Evolutionary conservation across 768 basidiomycete species (phyloP), one percentile per base, ranked within the genome.

Genomic region (Thelephora aurantiotincta): DNA sequence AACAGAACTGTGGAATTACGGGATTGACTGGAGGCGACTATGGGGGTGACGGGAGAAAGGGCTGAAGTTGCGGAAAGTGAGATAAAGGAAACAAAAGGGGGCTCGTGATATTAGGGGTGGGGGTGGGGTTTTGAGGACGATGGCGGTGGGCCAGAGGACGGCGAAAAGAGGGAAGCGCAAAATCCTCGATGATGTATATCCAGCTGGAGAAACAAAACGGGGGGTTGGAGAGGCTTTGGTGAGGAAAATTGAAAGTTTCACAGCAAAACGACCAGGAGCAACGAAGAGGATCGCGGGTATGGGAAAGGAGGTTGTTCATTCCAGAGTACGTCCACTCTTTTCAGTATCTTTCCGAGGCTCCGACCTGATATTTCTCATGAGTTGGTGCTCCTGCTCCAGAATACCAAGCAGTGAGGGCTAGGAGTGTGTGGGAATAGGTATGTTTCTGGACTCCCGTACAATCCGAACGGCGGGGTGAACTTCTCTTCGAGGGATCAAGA

Each of bases 131-230:
- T 50, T 96, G 52, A 82, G 78, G 60, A 80, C 48, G 81, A 68
- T 50, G 59, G 57, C 19, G 58, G 59, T 60, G 60, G 55, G 23
- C 64, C 52, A 2, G 64, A 59, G 33, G 45, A 49, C 12, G 57
- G 57, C 34, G 63, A 53, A 12, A 64, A 61, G 23, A 58, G 35
- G 58, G 58, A 3, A 65, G 55, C 23, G 65, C 66, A 5, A 81
- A 80, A 56, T 69, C 72, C 53, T 77, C 82, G 3, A 55, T 86
- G 51, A 77, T 76, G 23, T 78, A 80, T 61, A 72, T 84, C 14
- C 94, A 97, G 58, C 77, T 99, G 1, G 93, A 97, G 67, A 96
- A 89, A 61, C 94, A 98, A 58, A 99, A 98, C 52, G 90, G 91
- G 58, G 68, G 96, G 13, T 66, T 99, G 47, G 96, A 63, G 96